Evolutionary conservation across 305 asterid species (phyloP).

Genomic region (Fraxinus paxiana): DNA sequence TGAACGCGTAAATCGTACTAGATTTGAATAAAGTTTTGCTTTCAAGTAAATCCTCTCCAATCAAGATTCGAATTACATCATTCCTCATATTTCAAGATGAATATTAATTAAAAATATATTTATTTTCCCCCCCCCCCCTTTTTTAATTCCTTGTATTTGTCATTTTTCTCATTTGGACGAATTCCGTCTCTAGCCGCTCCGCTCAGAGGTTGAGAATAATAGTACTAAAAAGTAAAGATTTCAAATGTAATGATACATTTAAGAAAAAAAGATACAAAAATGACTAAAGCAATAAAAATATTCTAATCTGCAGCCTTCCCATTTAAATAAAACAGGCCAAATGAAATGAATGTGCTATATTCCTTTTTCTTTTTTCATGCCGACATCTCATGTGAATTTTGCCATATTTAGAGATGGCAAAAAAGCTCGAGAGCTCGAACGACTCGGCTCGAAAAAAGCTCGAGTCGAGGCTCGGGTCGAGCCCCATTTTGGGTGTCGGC

Average conservation of each 20-base stretch:
- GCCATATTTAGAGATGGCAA: not conserved
- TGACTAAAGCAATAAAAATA: not conserved
- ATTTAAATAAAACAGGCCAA: not conserved
- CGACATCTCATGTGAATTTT: conserved; percentile 31
- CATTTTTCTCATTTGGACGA: no score
- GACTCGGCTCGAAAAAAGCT: no score
- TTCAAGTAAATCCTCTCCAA: not conserved
- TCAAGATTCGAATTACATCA: not conserved
- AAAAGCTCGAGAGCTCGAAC: no score
- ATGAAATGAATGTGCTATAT: conserved; percentile 22
- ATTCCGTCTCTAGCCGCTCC: not conserved
- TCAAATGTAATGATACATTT: not conserved
- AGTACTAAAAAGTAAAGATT: not conserved
- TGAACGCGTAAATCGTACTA: not conserved
- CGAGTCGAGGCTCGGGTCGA: no score
- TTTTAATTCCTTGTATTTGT: not conserved
- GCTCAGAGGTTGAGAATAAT: not conserved
- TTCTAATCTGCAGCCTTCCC: not conserved
- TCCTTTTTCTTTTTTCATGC: not conserved
- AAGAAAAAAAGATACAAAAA: no score
- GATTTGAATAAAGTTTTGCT: no score
- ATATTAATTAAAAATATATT: no score
- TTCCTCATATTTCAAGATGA: not conserved
- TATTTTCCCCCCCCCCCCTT: no score
- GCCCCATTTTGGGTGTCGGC: no score